Evolutionary conservation across 805 yeast species (phyloP).

Genomic region (Wickerhamomyces bisporus): DNA sequence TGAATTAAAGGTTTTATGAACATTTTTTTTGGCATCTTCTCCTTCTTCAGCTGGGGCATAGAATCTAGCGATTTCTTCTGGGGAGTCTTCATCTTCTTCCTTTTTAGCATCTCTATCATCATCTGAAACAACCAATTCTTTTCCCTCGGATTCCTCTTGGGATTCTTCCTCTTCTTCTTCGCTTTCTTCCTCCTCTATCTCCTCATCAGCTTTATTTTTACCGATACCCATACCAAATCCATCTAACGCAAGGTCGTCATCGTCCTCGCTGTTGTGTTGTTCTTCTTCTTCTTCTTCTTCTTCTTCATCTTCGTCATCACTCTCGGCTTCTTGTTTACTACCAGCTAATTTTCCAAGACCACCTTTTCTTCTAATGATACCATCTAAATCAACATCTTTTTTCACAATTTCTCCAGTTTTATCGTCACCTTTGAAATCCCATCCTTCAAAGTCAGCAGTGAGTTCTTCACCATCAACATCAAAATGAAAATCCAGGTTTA

Average conservation of each 20-base stretch:
- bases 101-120: conserved; percentile 32
- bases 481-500: conserved; percentile 74
- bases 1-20: conserved; percentile 65
- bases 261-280: conserved; percentile 27
- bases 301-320: conserved; percentile 38
- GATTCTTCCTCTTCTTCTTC: conserved; percentile 30
- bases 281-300: conserved; percentile 34
- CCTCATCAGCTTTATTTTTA: conserved; percentile 28
- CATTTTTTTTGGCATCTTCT: conserved; percentile 44
- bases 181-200: conserved; percentile 22
- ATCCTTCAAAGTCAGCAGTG: conserved; percentile 55
- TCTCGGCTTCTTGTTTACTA: conserved; percentile 32
- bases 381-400: conserved; percentile 80
- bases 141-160: conserved; percentile 30
- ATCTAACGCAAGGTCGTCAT: conserved; percentile 41
- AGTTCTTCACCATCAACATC: conserved; percentile 54
- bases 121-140: conserved; percentile 19
- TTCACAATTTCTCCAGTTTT: conserved; percentile 19
- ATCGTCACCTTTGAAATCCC: conserved; percentile 70
- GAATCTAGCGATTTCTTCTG: conserved; percentile 77
- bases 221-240: conserved; percentile 36
- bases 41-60: conserved; percentile 57
- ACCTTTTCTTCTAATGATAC: conserved; percentile 82
- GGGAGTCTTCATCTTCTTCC: conserved; percentile 55
- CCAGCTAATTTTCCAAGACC: conserved; percentile 57